A percentile compares a stretch with the other conserved stretches of the same genome.
Evolutionary conservation across 2,329 filamentous ascomycete species (phyloP).

Genomic region (Pyrenochaeta sp.): DNA sequence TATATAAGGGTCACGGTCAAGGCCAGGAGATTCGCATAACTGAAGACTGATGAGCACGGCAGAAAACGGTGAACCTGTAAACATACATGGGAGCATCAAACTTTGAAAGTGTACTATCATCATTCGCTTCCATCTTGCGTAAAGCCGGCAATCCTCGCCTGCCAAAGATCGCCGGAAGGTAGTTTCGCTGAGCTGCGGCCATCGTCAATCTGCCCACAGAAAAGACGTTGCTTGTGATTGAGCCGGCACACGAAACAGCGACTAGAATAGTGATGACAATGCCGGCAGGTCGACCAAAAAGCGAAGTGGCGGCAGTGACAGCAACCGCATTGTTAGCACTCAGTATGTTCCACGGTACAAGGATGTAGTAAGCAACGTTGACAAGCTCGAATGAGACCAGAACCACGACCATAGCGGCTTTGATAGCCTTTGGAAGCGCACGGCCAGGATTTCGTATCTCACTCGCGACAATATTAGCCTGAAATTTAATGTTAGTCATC

Average conservation of each 20-base stretch:
- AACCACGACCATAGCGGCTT: conserved; percentile 67
- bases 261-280: conserved; percentile 65
- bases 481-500: neutral
- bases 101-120: conserved; percentile 5
- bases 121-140: conserved; percentile 1
- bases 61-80: neutral
- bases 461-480: conserved; percentile 52
- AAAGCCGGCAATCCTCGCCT: conserved; percentile 36
- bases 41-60: conserved; percentile 19
- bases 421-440: conserved; percentile 67
- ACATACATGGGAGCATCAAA: conserved; percentile 47
- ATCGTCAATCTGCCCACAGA: conserved; percentile 69
- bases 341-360: conserved; percentile 67
- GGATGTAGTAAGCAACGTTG: conserved; percentile 69
- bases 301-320: conserved; percentile 60
- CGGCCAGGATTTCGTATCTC: conserved; percentile 46
- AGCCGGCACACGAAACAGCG: conserved; percentile 68
- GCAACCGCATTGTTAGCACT: conserved; percentile 69
- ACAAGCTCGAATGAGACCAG: conserved; percentile 67
- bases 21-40: conserved; percentile 39
- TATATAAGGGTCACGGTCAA: conserved; percentile 60
- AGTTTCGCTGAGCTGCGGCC: conserved; percentile 56
- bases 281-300: conserved; percentile 64
- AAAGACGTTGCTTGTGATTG: conserved; percentile 70
- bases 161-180: conserved; percentile 45